Percentiles rank a stretch among this genome's conserved stretches.
These are phyloP conservation scores for Ophiocordyceps camponoti-leonardi DNA, from an alignment of 2,329 filamentous ascomycete species.

Conservation along the genomic window DNA sequence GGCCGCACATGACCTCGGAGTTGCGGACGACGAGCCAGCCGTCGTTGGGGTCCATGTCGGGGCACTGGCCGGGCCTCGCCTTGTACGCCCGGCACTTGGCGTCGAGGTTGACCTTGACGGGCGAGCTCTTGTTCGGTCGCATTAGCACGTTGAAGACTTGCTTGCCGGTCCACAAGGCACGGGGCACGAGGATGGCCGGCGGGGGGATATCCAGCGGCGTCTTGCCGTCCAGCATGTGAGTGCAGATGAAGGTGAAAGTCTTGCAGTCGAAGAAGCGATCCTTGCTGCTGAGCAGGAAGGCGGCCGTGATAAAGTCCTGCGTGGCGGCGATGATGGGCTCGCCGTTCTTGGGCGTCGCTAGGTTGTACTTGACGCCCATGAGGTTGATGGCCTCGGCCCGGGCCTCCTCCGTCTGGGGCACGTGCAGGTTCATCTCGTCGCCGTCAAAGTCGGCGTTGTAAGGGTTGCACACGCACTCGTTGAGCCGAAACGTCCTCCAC, in stretches of 20 bases:
- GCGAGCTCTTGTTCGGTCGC: slow-evolving; percentile 68
- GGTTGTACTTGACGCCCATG: slow-evolving; percentile 93
- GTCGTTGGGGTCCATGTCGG: slow-evolving; percentile 50
- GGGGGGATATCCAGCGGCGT: slow-evolving; percentile 73
- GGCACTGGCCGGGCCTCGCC: slow-evolving; percentile 41
- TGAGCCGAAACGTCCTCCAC: slow-evolving; percentile 94
- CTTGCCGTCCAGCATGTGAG: slow-evolving; percentile 90
- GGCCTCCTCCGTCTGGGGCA: slow-evolving; percentile 92
- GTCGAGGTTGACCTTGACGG: slow-evolving; percentile 72
- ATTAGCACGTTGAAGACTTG: slow-evolving; percentile 91
- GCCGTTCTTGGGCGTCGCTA: slow-evolving; percentile 90
- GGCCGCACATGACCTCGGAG: slow-evolving; percentile 78
- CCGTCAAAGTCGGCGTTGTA: slow-evolving; percentile 99
- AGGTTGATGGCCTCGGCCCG: slow-evolving; percentile 87
- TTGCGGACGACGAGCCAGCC: slow-evolving; percentile 68
- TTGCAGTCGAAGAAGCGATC: slow-evolving; percentile 85
- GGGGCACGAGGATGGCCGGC: slow-evolving; percentile 85
- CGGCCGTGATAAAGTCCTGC: slow-evolving; percentile 88
- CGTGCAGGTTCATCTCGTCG: slow-evolving; percentile 99
- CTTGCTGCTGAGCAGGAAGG: slow-evolving; percentile 89
- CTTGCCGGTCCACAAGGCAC: slow-evolving; percentile 92
- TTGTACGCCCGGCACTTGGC: slow-evolving; percentile 77
- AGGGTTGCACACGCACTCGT: slow-evolving; percentile 89
- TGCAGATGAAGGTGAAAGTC: slow-evolving; percentile 89
- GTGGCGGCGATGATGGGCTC: slow-evolving; percentile 94